These are phyloP conservation scores for Ceratobasidium sp. DNA, from an alignment of 1,284 basidiomycete species.

Conservation along the genomic window DNA sequence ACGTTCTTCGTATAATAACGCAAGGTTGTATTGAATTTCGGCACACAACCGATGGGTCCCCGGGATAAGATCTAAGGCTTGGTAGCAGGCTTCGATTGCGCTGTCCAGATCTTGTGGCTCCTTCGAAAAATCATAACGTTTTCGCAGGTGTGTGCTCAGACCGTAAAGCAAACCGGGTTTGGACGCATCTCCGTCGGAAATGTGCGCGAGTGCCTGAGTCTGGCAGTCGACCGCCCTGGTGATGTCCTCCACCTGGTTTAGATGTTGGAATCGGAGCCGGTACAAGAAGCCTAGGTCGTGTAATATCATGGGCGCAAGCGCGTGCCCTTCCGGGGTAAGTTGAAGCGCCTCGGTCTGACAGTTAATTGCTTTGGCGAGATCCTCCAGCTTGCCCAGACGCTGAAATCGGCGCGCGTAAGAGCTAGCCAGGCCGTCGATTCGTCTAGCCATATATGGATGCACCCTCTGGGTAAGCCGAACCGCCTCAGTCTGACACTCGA, in stretches of 20 bases:
- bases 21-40: too few species aligned
- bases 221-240: slow-evolving; percentile 2
- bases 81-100: too few species aligned
- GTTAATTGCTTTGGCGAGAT: not conserved
- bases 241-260: not conserved
- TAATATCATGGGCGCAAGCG: not conserved
- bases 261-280: not conserved
- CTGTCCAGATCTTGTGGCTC: too few species aligned
- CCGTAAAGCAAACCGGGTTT: not conserved
- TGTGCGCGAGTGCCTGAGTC: not conserved
- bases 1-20: too few species aligned
- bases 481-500: not conserved
- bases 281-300: not conserved
- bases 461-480: not conserved
- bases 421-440: not conserved
- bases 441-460: not conserved
- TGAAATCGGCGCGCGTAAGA: not conserved
- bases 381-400: not conserved
- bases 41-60: too few species aligned
- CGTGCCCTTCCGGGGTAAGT: not conserved
- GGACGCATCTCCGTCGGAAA: not conserved
- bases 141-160: too few species aligned
- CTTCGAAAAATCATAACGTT: too few species aligned
- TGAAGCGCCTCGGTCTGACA: not conserved
- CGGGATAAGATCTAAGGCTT: too few species aligned